phyloP scores from a whole-genome alignment of 2,329 filamentous ascomycete genomes.

The Dendrostoma leiphaemia region DNA sequence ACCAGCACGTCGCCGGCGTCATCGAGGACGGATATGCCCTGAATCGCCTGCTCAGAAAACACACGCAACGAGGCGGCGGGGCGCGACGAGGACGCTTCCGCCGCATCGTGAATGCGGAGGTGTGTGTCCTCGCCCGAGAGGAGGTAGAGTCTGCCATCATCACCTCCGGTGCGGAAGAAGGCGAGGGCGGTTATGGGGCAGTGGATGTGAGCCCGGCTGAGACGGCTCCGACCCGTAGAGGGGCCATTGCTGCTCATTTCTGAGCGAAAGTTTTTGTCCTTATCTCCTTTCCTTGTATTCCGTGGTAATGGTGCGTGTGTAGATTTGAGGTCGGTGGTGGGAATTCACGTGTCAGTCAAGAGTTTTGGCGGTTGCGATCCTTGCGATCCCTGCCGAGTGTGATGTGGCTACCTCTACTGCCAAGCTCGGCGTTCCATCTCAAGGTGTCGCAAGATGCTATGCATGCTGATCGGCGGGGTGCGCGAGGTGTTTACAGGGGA shows the following conservation, averaged over 20 bases:
- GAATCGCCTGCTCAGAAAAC: slow-evolving; percentile 69
- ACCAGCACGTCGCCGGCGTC: slow-evolving; percentile 45
- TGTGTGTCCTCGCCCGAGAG: slow-evolving; percentile 60
- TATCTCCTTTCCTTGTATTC: too few species aligned
- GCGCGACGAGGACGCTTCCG: slow-evolving; percentile 33
- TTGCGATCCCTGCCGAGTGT: too few species aligned
- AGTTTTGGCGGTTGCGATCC: too few species aligned
- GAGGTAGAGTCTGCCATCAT: slow-evolving; percentile 37
- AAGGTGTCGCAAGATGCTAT: too few species aligned
- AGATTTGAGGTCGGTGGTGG: background rate
- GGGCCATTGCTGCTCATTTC: slow-evolving; percentile 13
- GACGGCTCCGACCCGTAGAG: background rate
- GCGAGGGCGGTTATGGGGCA: slow-evolving; percentile 60
- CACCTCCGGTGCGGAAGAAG: slow-evolving; percentile 39
- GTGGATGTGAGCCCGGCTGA: slow-evolving; percentile 38
- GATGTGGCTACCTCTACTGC: too few species aligned
- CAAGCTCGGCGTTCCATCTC: too few species aligned
- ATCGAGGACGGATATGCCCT: slow-evolving; percentile 60
- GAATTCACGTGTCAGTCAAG: too few species aligned
- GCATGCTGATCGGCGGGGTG: too few species aligned
- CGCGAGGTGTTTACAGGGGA: too few species aligned
- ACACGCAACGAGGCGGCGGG: slow-evolving; percentile 45
- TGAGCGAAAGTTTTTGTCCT: slow-evolving; percentile 3
- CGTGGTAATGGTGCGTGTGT: background rate
- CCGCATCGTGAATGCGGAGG: slow-evolving; percentile 51